phyloP scores from a whole-genome alignment of 2,329 filamentous ascomycete species.

The Aspergillus quadrilineatus region DNA sequence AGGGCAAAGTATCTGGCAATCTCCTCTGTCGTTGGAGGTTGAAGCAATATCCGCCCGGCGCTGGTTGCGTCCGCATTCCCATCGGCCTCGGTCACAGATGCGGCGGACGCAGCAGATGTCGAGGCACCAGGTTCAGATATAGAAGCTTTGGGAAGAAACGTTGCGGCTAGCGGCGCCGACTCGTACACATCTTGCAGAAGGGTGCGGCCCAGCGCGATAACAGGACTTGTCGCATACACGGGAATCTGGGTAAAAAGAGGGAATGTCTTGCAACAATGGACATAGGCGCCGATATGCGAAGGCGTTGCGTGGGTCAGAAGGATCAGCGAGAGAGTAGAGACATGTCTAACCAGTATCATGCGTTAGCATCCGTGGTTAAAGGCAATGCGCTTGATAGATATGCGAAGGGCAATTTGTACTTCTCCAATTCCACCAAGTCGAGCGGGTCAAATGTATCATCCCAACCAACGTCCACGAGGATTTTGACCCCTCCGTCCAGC shows the following conservation, averaged over 20 bases:
- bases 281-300: slow-evolving; percentile 87
- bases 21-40: slow-evolving; percentile 78
- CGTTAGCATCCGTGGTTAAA: not conserved
- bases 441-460: slow-evolving; percentile 83
- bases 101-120: slow-evolving; percentile 42
- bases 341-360: slow-evolving; percentile 59
- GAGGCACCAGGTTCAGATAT: slow-evolving; percentile 59
- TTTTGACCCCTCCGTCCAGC: slow-evolving; percentile 93
- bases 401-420: slow-evolving; percentile 55
- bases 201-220: slow-evolving; percentile 88
- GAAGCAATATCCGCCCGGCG: slow-evolving; percentile 53
- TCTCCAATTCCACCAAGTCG: slow-evolving; percentile 84
- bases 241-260: slow-evolving; percentile 89
- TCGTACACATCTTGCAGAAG: slow-evolving; percentile 89
- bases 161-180: slow-evolving; percentile 83
- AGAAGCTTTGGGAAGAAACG: slow-evolving; percentile 71
- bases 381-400: not conserved
- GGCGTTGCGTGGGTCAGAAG: slow-evolving; percentile 92
- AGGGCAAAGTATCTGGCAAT: slow-evolving; percentile 89
- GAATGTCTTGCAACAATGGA: slow-evolving; percentile 95
- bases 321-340: slow-evolving; percentile 87
- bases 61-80: slow-evolving; percentile 33
- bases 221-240: slow-evolving; percentile 88
- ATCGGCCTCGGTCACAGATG: slow-evolving; percentile 28
- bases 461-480: slow-evolving; percentile 94